Evolutionary conservation across 1,284 basidiomycete genomes (phyloP).

Genomic region (Cutaneotrichosporon daszewskae): DNA sequence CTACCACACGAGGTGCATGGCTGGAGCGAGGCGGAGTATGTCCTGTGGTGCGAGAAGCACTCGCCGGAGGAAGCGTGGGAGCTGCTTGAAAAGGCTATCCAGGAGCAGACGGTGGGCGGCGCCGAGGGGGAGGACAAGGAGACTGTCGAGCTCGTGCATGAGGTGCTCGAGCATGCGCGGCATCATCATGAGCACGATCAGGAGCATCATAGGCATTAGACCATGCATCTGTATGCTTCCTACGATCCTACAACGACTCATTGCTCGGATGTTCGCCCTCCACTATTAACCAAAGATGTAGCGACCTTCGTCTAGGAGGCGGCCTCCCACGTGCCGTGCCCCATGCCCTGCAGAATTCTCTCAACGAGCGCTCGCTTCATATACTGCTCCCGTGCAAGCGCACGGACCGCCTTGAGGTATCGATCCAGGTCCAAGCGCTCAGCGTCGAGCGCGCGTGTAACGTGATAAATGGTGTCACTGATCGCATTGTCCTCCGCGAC

Average conservation of each 20-base stretch:
- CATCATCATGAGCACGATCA: slow-evolving; percentile 12
- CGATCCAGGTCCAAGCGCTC: slow-evolving; percentile 88
- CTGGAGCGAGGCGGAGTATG: slow-evolving; percentile 86
- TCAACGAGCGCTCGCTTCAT: slow-evolving; percentile 70
- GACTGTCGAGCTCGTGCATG: slow-evolving; percentile 6
- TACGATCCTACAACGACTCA: too few relatives aligned
- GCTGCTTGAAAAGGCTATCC: slow-evolving; percentile 39
- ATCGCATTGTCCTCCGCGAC: slow-evolving; percentile 98
- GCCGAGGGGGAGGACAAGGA: slow-evolving; percentile 10
- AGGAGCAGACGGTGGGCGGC: slow-evolving; percentile 28
- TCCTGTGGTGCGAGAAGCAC: slow-evolving; percentile 45
- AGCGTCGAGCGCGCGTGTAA: slow-evolving; percentile 85
- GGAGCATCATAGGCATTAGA: neutral
- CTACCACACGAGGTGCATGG: slow-evolving; percentile 80
- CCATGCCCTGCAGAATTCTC: slow-evolving; percentile 68
- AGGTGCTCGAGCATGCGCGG: slow-evolving; percentile 14
- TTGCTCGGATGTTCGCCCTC: too few relatives aligned
- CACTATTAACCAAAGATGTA: too few relatives aligned
- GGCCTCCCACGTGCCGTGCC: slow-evolving; percentile 49
- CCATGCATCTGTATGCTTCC: too few relatives aligned
- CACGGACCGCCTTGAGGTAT: slow-evolving; percentile 79
- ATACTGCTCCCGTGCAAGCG: slow-evolving; percentile 85
- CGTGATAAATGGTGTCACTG: slow-evolving; percentile 95
- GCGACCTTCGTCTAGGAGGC: too few relatives aligned
- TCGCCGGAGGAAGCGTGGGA: slow-evolving; percentile 30